phyloP scores from a whole-genome alignment of 2,329 filamentous ascomycete species.

The Nectriaceae sp. region DNA sequence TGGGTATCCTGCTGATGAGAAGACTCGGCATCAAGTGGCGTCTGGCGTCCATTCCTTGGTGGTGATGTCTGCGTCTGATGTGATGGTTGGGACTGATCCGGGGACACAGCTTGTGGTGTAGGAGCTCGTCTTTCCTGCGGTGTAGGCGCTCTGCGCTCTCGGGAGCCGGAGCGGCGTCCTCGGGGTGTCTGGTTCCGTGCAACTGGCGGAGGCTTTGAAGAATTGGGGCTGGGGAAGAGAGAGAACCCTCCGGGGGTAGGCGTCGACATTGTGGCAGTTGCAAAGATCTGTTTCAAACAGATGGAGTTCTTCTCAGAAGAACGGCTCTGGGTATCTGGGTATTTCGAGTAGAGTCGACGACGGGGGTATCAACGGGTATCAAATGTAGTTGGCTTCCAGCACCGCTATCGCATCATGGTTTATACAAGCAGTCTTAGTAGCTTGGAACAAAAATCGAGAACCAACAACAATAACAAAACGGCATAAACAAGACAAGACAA shows the following conservation, averaged over 20 bases:
- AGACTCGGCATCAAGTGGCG: slow-evolving; percentile 37
- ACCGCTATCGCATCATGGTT: slow-evolving; percentile 31
- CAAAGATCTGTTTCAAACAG: slow-evolving; percentile 23
- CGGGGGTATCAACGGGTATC: slow-evolving; percentile 11
- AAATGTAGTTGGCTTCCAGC: slow-evolving; percentile 3
- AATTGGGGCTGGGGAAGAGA: slow-evolving; percentile 55
- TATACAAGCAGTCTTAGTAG: slow-evolving; percentile 4
- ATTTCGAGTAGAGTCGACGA: not conserved
- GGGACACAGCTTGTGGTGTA: slow-evolving; percentile 22
- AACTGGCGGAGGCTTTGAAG: slow-evolving; percentile 32
- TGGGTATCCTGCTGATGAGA: slow-evolving; percentile 25
- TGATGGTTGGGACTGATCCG: slow-evolving; percentile 17
- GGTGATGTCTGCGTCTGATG: too few relatives aligned
- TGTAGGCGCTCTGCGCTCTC: slow-evolving; percentile 38
- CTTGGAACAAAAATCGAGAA: not conserved
- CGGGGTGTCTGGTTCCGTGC: slow-evolving; percentile 44
- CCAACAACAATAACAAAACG: not conserved
- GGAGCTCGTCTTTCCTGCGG: slow-evolving; percentile 34
- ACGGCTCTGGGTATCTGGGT: slow-evolving; percentile 4
- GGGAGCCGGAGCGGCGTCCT: slow-evolving; percentile 39
- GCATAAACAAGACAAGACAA: slow-evolving; percentile 1
- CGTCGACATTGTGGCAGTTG: slow-evolving; percentile 38
- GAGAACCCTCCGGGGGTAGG: slow-evolving; percentile 53
- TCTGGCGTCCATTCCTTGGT: slow-evolving; percentile 34
- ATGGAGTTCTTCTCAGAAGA: slow-evolving; percentile 29